Base-by-base conservation (phyloP, 2,329 filamentous ascomycete genomes). In the Fusarium graminum region DNA sequence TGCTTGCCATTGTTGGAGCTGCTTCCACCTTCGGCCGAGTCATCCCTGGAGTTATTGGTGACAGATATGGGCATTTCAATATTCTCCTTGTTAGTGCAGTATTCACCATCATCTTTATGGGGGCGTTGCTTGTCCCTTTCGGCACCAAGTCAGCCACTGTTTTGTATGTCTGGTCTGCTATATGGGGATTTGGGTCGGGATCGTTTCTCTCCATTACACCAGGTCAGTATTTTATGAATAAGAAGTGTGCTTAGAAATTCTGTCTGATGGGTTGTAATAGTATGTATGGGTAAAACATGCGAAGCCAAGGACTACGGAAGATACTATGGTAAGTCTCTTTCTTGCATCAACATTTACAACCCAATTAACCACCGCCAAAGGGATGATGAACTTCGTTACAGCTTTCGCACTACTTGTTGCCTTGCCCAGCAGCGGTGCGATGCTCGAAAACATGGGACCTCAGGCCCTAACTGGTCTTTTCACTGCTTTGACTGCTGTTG, bases 141-240 rank as follows among this genome's bases (percentile, higher is more conserved):
- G 81, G 80, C 1, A 76, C 79, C 2, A 76, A 71, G 0, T 74
- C 75, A 16, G 72, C 79, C 6, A 73, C 69, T 0, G 80, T 78
- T 0, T 66, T 84, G 4, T 83, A 83, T 52, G 74, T 74, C 1
- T 83, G 82, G 34, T 75, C 79, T 2, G 80, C 79, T 0, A 65
- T 84, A 1, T 85, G 82, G 71, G 82, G 82, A 0, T 82, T 84
- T n/a, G 81, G 80, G 0, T 82, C 80, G 3, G 82, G 82, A 0
- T 79, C 80, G 0, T 84, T 80, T 72, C 72, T 84, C n/a, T 80
- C 79, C 0, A 74, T 82, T 3, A 77, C 78, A 2, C 75, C 74
- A 42, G 72, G 72, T 73, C 14, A 41, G 67, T 28, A 14, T 13
- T 11, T 7, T 64, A 7, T 4, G 19, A 3, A 1, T 7, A 10